Evolutionary conservation across 1,284 basidiomycete genomes (phyloP).

Genomic region (Rhodotorula sp.): DNA sequence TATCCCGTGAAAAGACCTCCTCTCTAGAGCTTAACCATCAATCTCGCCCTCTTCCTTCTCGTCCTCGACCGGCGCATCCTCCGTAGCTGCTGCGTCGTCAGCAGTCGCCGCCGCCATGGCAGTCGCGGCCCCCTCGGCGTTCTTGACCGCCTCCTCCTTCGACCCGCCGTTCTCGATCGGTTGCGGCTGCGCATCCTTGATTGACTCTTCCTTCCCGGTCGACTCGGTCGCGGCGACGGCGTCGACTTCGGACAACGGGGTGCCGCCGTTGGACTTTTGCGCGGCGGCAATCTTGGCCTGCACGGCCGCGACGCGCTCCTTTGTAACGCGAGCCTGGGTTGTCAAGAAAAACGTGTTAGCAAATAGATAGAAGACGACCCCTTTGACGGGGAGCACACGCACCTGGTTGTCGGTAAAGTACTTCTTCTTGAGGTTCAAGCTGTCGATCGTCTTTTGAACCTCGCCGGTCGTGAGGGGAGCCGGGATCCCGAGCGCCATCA

Average conservation of each 20-base stretch:
- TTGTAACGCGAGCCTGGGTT: conserved; percentile 55
- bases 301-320: conserved; percentile 59
- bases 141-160: conserved; percentile 14
- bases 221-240: conserved; percentile 16
- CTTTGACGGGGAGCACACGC: conserved; percentile 20
- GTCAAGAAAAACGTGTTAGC: conserved; percentile 45
- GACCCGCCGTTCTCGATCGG: conserved; percentile 13
- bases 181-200: conserved; percentile 20
- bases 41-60: conserved; percentile 3
- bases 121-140: conserved; percentile 2
- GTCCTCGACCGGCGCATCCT: neutral
- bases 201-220: conserved; percentile 11
- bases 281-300: conserved; percentile 52
- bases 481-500: conserved; percentile 84
- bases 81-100: neutral
- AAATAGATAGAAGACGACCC: conserved; percentile 45
- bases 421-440: conserved; percentile 88
- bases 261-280: conserved; percentile 18
- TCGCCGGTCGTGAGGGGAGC: conserved; percentile 77
- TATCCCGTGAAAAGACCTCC: too few species aligned
- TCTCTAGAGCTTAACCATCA: neutral
- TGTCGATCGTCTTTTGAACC: conserved; percentile 77
- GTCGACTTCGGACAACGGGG: conserved; percentile 12
- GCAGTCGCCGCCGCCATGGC: too few species aligned
- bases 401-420: conserved; percentile 77